phyloP scores from a whole-genome alignment of 1,284 basidiomycete species.

The Rhizoctonia solani region DNA sequence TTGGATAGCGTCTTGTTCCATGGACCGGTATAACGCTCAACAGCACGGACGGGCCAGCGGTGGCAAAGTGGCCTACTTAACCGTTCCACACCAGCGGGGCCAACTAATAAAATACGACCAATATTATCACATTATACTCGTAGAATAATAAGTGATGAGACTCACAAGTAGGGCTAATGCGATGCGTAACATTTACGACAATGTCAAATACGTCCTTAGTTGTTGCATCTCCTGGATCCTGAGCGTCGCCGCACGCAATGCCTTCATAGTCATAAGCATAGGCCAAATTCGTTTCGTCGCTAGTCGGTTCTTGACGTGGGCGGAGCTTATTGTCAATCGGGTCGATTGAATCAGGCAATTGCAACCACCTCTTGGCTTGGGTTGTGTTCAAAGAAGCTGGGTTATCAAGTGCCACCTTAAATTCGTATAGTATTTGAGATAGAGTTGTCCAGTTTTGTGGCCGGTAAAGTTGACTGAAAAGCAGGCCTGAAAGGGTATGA shows the following conservation, averaged over 20 bases:
- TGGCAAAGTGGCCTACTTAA: conserved; percentile 12
- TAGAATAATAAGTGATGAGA: neutral
- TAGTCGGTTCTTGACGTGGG: too few relatives aligned
- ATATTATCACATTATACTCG: neutral
- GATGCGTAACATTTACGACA: conserved; percentile 1
- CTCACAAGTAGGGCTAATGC: conserved; percentile 27
- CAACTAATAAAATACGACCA: neutral
- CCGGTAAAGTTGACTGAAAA: too few relatives aligned
- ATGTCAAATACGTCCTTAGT: conserved; percentile 32
- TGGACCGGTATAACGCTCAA: conserved; percentile 26
- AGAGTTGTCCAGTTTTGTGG: too few relatives aligned
- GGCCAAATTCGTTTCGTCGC: neutral
- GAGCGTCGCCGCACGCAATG: conserved; percentile 33
- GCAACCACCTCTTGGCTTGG: too few relatives aligned
- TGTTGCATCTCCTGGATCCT: conserved; percentile 31
- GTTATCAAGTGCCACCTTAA: too few relatives aligned
- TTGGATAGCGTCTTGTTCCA: conserved; percentile 30
- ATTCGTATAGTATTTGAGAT: too few relatives aligned
- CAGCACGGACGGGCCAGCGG: conserved; percentile 29
- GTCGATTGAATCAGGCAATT: too few relatives aligned
- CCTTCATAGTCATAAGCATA: neutral
- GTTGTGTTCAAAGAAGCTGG: too few relatives aligned
- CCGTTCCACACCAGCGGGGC: neutral
- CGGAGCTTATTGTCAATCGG: too few relatives aligned
- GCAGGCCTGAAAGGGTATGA: too few relatives aligned